Base-by-base conservation (phyloP, 371 early-diverging fungal genomes). In the Apophysomyces trapeziformis region DNA sequence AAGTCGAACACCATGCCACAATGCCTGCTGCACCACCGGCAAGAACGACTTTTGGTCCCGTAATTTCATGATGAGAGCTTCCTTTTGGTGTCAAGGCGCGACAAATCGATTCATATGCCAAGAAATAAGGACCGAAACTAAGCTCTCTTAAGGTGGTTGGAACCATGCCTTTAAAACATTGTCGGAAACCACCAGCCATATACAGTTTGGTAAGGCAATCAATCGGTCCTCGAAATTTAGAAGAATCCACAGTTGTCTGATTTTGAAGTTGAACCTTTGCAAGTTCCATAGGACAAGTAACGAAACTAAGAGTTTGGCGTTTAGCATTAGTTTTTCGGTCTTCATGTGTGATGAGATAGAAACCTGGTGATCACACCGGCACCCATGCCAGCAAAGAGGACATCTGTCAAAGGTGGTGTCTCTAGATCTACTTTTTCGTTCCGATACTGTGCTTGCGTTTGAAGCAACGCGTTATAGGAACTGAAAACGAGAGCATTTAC, bases 1-100 rank as follows among this genome's bases (percentile, higher is more conserved):
- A 93, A 0, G 94, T 92, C 6, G 86, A 85, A 45, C 89, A 74
- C 94, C 94, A 93, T 4, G 89, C 90, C n/a, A 79, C 77, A 61
- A 92, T 89, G 14, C 93, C 93, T 7, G 91, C 91, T 39, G 87
- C 62, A 2, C 92, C 94, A 58, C 94, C 94, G 16, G 92, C 93
- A 4, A 89, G 68, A 11, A 92, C 74, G 6, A 91, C 68, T 36
- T 87, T 74, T 13, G 72, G 70, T 13, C 87, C 85, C 13, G 84
- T 78, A 9, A 89, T 70, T 54, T 80, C 84, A 64, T 78, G 73
- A 26, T 71, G 61, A 7, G 57, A 38, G 1, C 66, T 45, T 1
- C 60, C 9, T 47, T 60, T 80, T 45, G 57, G 74, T 58, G 71
- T 78, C 57, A 77, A 35, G 56, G 71, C 64, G 41, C 85, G 73